Percentiles rank a stretch among this genome's conserved stretches.
Conservation (phyloP, 768 basidiomycete genomes). For the Leccinum uliginosum region DNA sequence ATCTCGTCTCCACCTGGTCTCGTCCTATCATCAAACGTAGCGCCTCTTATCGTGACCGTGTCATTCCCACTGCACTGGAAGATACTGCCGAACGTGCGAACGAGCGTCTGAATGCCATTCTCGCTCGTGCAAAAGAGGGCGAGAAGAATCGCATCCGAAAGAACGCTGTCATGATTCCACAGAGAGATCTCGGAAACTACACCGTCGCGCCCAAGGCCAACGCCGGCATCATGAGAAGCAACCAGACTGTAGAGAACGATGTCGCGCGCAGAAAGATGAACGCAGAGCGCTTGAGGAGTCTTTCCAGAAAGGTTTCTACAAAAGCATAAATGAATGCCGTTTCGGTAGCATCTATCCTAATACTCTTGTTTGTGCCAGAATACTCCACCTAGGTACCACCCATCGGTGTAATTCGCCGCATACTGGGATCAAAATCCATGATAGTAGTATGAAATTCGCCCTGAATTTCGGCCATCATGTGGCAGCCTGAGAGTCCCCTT, state of each 20-base stretch:
- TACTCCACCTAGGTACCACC: neutral
- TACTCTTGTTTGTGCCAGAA: constrained; percentile 4
- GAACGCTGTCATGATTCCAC: constrained; percentile 82
- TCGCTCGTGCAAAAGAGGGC: constrained; percentile 59
- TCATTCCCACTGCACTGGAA: constrained; percentile 55
- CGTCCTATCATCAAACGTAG: constrained; percentile 89
- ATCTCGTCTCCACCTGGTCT: constrained; percentile 83
- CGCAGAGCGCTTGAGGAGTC: constrained; percentile 62
- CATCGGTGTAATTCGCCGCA: too few species aligned
- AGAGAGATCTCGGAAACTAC: constrained; percentile 70
- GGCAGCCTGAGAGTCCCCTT: neutral
- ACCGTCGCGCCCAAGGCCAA: constrained; percentile 70
- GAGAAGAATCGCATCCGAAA: constrained; percentile 68
- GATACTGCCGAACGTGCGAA: constrained; percentile 35
- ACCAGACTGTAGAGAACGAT: constrained; percentile 65
- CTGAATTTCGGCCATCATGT: neutral
- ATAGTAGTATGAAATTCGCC: neutral
- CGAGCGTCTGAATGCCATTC: constrained; percentile 64
- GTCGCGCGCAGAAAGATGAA: constrained; percentile 70
- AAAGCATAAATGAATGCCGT: constrained; percentile 14
- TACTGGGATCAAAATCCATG: neutral
- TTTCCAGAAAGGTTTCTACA: constrained; percentile 48
- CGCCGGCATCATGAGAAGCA: constrained; percentile 47
- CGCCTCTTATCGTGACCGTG: constrained; percentile 72
- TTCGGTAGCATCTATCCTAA: neutral